Evolutionary conservation across 805 yeast genomes (phyloP).

Genomic region (Candida anglica): DNA sequence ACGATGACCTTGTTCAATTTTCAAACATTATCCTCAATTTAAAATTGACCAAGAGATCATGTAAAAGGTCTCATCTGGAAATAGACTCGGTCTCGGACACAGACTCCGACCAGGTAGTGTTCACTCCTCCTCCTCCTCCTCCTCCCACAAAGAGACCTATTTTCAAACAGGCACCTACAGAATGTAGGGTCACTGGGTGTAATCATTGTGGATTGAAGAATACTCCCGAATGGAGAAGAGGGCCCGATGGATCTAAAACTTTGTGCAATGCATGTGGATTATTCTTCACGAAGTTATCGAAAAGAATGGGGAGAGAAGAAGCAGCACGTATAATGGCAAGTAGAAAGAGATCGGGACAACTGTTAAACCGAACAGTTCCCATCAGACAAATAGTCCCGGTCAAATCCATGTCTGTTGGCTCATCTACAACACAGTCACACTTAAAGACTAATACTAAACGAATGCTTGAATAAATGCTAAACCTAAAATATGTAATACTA

Average conservation of each 20-base stretch:
- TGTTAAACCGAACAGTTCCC: constrained; percentile 9
- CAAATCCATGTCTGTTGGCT: not conserved
- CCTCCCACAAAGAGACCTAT: no score
- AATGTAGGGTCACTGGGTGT: no score
- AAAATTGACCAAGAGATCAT: no score
- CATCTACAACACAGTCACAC: not conserved
- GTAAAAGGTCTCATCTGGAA: no score
- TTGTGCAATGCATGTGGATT: constrained; percentile 84
- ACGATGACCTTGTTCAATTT: no score
- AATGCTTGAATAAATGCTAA: not conserved
- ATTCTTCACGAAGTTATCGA: constrained; percentile 62
- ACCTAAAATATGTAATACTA: no score
- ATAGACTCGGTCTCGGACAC: no score
- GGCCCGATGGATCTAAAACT: constrained; percentile 73
- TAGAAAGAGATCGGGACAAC: constrained; percentile 4
- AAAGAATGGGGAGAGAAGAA: constrained; percentile 43
- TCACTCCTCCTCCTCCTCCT: no score
- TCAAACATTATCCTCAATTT: no score
- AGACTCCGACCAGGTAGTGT: no score
- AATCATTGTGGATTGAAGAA: constrained; percentile 47
- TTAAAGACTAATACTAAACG: not conserved
- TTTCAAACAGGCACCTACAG: no score
- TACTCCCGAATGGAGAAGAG: constrained; percentile 84
- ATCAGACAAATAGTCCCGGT: not conserved
- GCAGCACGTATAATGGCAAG: constrained; percentile 36